These are phyloP conservation scores for Sugiyamaella novakii DNA, from an alignment of 1,139 yeast genomes.

Conservation along the genomic window DNA sequence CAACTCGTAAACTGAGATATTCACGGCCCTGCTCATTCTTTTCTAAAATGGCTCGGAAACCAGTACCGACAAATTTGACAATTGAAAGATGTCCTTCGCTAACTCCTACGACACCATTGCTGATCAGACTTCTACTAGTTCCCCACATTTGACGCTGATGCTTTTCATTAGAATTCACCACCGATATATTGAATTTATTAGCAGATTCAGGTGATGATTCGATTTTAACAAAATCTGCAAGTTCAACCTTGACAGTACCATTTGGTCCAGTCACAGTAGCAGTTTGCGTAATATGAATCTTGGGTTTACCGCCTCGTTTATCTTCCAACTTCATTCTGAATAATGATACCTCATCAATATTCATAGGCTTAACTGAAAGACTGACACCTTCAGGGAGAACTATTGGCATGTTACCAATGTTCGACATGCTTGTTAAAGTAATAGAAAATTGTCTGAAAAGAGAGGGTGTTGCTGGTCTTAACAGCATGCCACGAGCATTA, in stretches of 20 bases:
- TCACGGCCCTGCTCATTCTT: constrained; percentile 57
- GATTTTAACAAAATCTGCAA: constrained; percentile 72
- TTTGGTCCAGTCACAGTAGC: constrained; percentile 79
- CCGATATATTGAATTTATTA: constrained; percentile 52
- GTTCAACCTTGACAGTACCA: constrained; percentile 63
- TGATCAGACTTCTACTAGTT: constrained; percentile 76
- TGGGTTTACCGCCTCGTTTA: constrained; percentile 60
- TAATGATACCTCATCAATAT: constrained; percentile 54
- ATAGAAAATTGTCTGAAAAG: constrained; percentile 23
- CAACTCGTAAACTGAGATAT: constrained; percentile 74
- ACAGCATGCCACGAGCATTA: neutral
- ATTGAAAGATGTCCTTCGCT: constrained; percentile 90
- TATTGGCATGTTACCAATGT: constrained; percentile 65
- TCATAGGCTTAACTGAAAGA: constrained; percentile 42
- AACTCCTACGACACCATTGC: constrained; percentile 81
- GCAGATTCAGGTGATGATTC: constrained; percentile 31
- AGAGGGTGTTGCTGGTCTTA: neutral
- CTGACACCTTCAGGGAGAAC: constrained; percentile 56
- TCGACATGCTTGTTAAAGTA: constrained; percentile 21
- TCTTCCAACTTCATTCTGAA: constrained; percentile 36
- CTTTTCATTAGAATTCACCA: constrained; percentile 59
- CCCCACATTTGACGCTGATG: constrained; percentile 95
- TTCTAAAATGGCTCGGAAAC: constrained; percentile 83
- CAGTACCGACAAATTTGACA: constrained; percentile 92
- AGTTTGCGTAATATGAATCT: constrained; percentile 57